These are phyloP conservation scores for Sclerotinia sclerotiorum DNA, from an alignment of 2,329 filamentous ascomycete species.

Conservation along the genomic window DNA sequence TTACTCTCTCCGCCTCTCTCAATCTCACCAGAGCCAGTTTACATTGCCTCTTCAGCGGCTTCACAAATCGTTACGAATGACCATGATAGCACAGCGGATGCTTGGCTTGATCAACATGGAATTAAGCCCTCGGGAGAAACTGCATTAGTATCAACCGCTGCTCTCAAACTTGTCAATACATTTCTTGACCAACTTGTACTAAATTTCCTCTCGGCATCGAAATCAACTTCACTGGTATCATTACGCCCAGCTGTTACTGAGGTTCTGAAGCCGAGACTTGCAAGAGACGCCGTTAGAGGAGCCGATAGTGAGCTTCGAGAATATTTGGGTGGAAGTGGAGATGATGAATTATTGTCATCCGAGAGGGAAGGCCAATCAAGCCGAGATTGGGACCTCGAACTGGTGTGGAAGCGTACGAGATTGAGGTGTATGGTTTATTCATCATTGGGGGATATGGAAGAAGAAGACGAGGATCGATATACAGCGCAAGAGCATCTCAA, in stretches of 20 bases:
- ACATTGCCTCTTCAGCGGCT: slow-evolving; percentile 84
- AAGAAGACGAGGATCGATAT: slow-evolving; percentile 91
- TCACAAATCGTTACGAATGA: slow-evolving; percentile 90
- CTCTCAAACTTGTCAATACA: slow-evolving; percentile 78
- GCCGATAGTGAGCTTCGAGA: slow-evolving; percentile 86
- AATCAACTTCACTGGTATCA: slow-evolving; percentile 71
- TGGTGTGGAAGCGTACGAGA: slow-evolving; percentile 90
- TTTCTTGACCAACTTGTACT: slow-evolving; percentile 94
- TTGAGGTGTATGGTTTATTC: slow-evolving; percentile 98
- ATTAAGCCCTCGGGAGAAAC: slow-evolving; percentile 65
- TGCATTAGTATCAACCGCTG: slow-evolving; percentile 69
- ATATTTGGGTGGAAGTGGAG: slow-evolving; percentile 76
- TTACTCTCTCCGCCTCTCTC: slow-evolving; percentile 65
- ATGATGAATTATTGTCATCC: slow-evolving; percentile 66
- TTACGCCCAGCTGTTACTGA: slow-evolving; percentile 82
- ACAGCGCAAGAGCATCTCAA: slow-evolving; percentile 75
- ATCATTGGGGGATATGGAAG: slow-evolving; percentile 92
- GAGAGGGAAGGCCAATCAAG: slow-evolving; percentile 51
- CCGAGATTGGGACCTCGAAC: slow-evolving; percentile 81
- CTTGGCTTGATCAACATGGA: slow-evolving; percentile 68
- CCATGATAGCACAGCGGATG: slow-evolving; percentile 71
- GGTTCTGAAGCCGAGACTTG: slow-evolving; percentile 84
- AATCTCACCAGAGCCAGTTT: slow-evolving; percentile 76
- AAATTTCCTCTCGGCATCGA: slow-evolving; percentile 78
- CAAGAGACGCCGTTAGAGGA: slow-evolving; percentile 76